Conservation (phyloP, 2,329 filamentous ascomycete genomes). For the Trichoderma koningii region DNA sequence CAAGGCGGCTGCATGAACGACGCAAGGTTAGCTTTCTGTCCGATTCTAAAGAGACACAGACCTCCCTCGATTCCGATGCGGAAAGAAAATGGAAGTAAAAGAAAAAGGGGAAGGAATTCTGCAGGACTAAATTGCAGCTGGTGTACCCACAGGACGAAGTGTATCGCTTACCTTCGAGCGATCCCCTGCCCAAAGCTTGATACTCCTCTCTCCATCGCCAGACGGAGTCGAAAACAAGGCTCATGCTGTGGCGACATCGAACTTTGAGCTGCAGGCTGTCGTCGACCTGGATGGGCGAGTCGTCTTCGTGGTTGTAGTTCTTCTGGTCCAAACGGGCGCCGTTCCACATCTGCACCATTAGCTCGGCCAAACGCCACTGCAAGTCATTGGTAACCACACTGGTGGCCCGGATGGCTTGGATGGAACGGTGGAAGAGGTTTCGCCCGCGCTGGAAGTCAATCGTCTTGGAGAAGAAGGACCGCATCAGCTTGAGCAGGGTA, state of each 20-base stretch:
- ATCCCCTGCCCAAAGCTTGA: constrained; percentile 68
- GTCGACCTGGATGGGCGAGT: constrained; percentile 57
- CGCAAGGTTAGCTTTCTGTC: constrained; percentile 35
- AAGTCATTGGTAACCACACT: constrained; percentile 78
- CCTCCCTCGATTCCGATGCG: constrained; percentile 33
- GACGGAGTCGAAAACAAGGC: constrained; percentile 79
- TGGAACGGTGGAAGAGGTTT: constrained; percentile 69
- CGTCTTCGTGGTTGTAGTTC: constrained; percentile 52
- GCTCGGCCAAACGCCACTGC: constrained; percentile 75
- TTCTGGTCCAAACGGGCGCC: constrained; percentile 59
- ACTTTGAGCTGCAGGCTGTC: constrained; percentile 78
- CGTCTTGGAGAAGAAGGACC: constrained; percentile 73
- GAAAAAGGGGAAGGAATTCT: not conserved
- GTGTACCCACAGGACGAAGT: constrained; percentile 25
- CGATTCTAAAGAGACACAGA: not conserved
- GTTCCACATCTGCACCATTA: constrained; percentile 89
- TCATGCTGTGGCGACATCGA: constrained; percentile 83
- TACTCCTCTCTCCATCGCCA: constrained; percentile 85
- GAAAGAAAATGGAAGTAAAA: not conserved
- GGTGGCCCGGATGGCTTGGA: constrained; percentile 69
- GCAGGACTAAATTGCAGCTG: constrained; percentile 26
- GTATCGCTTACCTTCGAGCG: constrained; percentile 65
- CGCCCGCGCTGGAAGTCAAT: constrained; percentile 69
- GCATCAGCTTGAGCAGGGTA: constrained; percentile 74
- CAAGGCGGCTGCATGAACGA: constrained; percentile 53